Conservation (phyloP, 345 rosid species). For the Brassica rapa region DNA sequence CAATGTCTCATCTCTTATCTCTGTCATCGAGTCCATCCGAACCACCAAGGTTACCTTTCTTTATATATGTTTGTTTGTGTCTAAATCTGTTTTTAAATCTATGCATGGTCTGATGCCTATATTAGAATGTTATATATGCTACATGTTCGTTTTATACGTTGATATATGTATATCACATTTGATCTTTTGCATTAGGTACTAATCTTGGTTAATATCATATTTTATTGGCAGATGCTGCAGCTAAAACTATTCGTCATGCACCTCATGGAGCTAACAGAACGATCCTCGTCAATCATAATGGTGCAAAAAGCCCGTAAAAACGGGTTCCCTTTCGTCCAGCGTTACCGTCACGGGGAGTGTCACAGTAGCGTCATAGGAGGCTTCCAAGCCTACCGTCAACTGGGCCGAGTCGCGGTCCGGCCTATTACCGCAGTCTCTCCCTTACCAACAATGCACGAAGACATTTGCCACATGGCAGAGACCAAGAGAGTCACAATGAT, state of each 20-base stretch:
- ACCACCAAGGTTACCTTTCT: slow-evolving; percentile 49
- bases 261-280: slow-evolving; percentile 79
- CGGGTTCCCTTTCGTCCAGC: slow-evolving; percentile 72
- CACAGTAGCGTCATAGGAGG: slow-evolving; percentile 58
- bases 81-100: background rate
- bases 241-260: slow-evolving; percentile 77
- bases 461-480: slow-evolving; percentile 82
- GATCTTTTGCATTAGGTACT: background rate
- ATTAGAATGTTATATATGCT: background rate
- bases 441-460: slow-evolving; percentile 71
- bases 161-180: background rate
- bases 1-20: slow-evolving; percentile 65
- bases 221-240: slow-evolving; percentile 21
- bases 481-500: slow-evolving; percentile 62
- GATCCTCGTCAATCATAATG: slow-evolving; percentile 76
- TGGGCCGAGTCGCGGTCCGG: slow-evolving; percentile 66
- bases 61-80: no score
- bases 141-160: background rate
- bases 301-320: slow-evolving; percentile 63
- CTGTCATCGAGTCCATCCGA: slow-evolving; percentile 63
- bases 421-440: slow-evolving; percentile 66
- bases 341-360: slow-evolving; percentile 54
- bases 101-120: background rate
- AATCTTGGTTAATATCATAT: background rate
- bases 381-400: slow-evolving; percentile 69